Evolutionary conservation across 306 rosid genomes (phyloP).

Genomic region (Quercus gilva): DNA sequence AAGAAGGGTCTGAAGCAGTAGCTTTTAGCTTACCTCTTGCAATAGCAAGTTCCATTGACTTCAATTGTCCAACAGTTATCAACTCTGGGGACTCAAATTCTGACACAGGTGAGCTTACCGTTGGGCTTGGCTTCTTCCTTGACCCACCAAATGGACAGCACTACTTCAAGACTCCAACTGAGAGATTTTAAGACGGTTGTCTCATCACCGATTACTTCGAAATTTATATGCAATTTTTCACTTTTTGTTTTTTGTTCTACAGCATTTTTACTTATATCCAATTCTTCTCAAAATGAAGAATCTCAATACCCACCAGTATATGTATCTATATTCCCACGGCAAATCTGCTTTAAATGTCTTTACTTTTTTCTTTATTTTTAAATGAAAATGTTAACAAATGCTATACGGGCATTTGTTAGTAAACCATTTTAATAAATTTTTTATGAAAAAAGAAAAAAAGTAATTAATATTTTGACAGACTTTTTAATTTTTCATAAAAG

Average conservation of each 20-base stretch:
- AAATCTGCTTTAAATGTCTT: too few species aligned
- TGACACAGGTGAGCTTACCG: constrained; percentile 66
- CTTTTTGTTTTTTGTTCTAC: neutral
- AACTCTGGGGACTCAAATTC: constrained; percentile 91
- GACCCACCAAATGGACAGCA: constrained; percentile 54
- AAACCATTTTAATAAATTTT: too few species aligned
- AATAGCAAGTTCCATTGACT: constrained; percentile 29
- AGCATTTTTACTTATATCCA: neutral
- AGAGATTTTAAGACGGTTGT: constrained; percentile 63
- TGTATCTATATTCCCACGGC: too few species aligned
- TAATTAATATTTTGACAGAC: too few species aligned
- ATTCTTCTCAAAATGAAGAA: too few species aligned
- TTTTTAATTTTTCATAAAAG: too few species aligned
- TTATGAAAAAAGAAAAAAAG: too few species aligned
- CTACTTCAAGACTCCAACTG: constrained; percentile 54
- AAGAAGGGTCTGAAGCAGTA: too few species aligned
- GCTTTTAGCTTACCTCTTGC: constrained; percentile 9
- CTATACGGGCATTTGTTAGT: too few species aligned
- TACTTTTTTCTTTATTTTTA: too few species aligned
- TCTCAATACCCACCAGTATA: too few species aligned
- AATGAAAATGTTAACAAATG: too few species aligned
- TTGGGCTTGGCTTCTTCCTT: constrained; percentile 51
- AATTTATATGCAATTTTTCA: neutral
- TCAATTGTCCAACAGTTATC: constrained; percentile 58
- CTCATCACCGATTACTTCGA: constrained; percentile 27